Base-by-base conservation (phyloP, 2,329 filamentous ascomycete species). In the Fusarium sp. region DNA sequence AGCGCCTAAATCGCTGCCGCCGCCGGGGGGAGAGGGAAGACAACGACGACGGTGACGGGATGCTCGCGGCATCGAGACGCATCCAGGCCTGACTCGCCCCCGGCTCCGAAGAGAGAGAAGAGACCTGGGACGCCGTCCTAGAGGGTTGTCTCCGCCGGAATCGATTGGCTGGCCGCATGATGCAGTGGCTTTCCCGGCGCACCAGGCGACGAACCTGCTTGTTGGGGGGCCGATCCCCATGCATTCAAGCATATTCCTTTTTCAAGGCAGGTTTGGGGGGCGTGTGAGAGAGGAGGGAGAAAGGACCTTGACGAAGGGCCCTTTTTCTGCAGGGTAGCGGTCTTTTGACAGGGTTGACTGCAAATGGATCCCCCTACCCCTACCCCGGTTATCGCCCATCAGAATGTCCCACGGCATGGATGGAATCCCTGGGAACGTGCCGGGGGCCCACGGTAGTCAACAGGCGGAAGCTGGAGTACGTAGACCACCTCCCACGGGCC, bases 181-280 rank as follows among this genome's bases (percentile, higher is more conserved):
- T 73, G 71, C 72, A 65, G 67, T 69, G 64, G 70, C 72, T 73
- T 73, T 54, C 58, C 40, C 38, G 25, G 27, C 42, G 55, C 58
- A 56, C 54, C 60, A 65, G 65, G 38, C 42, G 61, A 57, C 62
- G 69, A 70, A 73, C 71, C 59, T 65, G 69, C 65, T 71, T 71
- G 64, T 67, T 64, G 68, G 71, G 68, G 42, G 64, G 42, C 4
- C 65, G 71, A 74, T 74, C 72, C 62, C 55, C 67, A 70, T 70
- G 67, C 67, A 69, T 68, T 44, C 63, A 64, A 55, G 59, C 67
- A 70, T 69, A 51, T 51, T 55, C 44, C 61, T 50, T 27, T 27
- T 44, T 63, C 58, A 70, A 46, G 42, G 42, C 42, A 46, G 42
- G 20, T 46, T 69, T 61, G 62, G 69, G 54, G 68, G 59, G 50